These are phyloP conservation scores for Hygrocybe coccinea DNA, from an alignment of 768 basidiomycete genomes.

Conservation along the genomic window DNA sequence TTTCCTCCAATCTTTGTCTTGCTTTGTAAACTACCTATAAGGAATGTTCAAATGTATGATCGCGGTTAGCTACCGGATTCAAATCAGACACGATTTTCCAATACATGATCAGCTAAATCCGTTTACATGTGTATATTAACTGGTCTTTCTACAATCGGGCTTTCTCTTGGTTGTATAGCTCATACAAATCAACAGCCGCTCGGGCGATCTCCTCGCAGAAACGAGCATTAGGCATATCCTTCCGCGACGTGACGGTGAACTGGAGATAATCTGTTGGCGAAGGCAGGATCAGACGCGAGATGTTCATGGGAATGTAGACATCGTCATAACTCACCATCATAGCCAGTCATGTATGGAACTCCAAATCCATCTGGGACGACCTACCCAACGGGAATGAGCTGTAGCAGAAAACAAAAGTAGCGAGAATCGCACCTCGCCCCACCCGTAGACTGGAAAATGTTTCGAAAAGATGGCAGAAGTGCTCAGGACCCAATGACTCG, in stretches of 20 bases:
- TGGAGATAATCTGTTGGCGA: constrained; percentile 60
- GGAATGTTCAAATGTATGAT: no score
- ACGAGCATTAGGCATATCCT: constrained; percentile 71
- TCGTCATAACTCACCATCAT: constrained; percentile 49
- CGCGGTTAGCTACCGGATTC: no score
- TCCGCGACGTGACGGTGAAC: constrained; percentile 84
- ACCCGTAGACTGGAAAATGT: constrained; percentile 81
- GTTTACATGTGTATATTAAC: constrained; percentile 28
- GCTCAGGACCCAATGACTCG: constrained; percentile 82
- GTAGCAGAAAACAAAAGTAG: neutral
- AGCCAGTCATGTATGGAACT: constrained; percentile 91
- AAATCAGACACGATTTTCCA: no score
- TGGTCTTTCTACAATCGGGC: constrained; percentile 21
- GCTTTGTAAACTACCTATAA: no score
- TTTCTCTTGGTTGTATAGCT: constrained; percentile 37
- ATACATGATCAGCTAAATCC: no score
- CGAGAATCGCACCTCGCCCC: constrained; percentile 67
- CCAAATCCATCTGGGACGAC: constrained; percentile 94
- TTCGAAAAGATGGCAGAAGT: constrained; percentile 87
- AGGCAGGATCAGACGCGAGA: constrained; percentile 8
- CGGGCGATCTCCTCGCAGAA: constrained; percentile 66
- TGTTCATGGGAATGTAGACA: neutral
- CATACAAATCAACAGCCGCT: constrained; percentile 63
- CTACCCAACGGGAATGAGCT: constrained; percentile 22
- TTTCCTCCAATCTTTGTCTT: no score